Conservation (phyloP, 2,329 filamentous ascomycete genomes). For the Fusarium subtropicale region DNA sequence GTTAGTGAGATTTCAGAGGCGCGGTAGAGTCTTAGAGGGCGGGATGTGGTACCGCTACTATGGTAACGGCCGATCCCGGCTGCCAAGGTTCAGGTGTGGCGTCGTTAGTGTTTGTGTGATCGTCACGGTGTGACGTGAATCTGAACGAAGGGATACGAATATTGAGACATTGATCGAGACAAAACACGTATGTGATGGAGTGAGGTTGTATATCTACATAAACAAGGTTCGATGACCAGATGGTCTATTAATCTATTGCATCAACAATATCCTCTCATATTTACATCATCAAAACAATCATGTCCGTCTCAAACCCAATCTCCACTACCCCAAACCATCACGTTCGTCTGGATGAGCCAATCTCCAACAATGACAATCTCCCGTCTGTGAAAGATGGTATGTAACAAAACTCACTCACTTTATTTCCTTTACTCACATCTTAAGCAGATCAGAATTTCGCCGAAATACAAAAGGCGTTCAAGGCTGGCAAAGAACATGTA, state of each 20-base stretch:
- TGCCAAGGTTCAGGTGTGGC: neutral
- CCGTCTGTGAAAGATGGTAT: neutral
- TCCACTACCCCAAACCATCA: neutral
- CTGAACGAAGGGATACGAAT: neutral
- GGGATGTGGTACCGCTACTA: neutral
- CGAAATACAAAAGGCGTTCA: neutral
- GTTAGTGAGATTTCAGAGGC: conserved; percentile 19
- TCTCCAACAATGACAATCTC: neutral
- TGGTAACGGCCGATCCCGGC: neutral
- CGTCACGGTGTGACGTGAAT: neutral
- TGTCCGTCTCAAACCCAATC: neutral
- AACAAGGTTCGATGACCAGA: neutral
- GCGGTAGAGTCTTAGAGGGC: neutral
- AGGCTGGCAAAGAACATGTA: conserved; percentile 18
- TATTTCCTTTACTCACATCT: accelerated
- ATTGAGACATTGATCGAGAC: conserved; percentile 4
- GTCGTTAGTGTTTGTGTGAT: neutral
- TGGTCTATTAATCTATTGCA: accelerated
- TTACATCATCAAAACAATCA: neutral
- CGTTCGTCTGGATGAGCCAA: neutral
- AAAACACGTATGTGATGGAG: neutral
- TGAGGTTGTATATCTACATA: neutral
- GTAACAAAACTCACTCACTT: accelerated
- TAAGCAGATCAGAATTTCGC: too few species aligned
- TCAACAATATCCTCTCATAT: neutral